Evolutionary conservation across 1,284 basidiomycete species (phyloP).

Genomic region (Cystobasidium sp.): DNA sequence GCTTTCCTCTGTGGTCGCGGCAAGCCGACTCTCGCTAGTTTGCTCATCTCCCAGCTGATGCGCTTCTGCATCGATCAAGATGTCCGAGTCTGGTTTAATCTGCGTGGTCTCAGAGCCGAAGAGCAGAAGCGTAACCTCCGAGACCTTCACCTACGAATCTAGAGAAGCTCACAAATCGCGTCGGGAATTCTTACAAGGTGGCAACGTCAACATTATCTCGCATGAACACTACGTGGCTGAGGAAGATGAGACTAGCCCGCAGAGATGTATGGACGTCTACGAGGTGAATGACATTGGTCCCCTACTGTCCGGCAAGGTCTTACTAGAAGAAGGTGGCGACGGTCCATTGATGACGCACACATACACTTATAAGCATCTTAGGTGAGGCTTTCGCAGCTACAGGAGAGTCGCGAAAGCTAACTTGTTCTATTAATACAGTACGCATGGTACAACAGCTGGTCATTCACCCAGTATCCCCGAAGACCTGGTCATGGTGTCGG

Average conservation of each 20-base stretch:
- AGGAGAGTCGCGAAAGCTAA: not conserved
- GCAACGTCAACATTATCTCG: slow-evolving; percentile 7
- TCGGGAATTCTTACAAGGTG: slow-evolving; percentile 18
- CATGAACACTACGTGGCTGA: slow-evolving; percentile 33
- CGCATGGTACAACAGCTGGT: slow-evolving; percentile 18
- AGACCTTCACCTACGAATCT: slow-evolving; percentile 18
- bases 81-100: too few relatives aligned
- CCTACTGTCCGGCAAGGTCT: not conserved
- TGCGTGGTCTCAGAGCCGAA: too few relatives aligned
- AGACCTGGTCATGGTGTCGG: slow-evolving; percentile 13
- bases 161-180: slow-evolving; percentile 33
- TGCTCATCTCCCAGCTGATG: too few relatives aligned
- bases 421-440: not conserved
- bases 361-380: slow-evolving; percentile 26
- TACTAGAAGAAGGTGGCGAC: slow-evolving; percentile 39
- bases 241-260: not conserved
- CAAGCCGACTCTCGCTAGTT: too few relatives aligned
- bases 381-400: not conserved
- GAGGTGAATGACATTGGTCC: slow-evolving; percentile 34
- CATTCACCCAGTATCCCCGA: not conserved
- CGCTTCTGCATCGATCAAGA: too few relatives aligned
- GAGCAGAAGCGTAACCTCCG: too few relatives aligned
- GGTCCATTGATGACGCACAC: slow-evolving; percentile 21
- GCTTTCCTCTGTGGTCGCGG: too few relatives aligned
- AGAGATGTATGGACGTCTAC: slow-evolving; percentile 29